Conservation (phyloP, 768 basidiomycete species). For the Pisolithus albus region DNA sequence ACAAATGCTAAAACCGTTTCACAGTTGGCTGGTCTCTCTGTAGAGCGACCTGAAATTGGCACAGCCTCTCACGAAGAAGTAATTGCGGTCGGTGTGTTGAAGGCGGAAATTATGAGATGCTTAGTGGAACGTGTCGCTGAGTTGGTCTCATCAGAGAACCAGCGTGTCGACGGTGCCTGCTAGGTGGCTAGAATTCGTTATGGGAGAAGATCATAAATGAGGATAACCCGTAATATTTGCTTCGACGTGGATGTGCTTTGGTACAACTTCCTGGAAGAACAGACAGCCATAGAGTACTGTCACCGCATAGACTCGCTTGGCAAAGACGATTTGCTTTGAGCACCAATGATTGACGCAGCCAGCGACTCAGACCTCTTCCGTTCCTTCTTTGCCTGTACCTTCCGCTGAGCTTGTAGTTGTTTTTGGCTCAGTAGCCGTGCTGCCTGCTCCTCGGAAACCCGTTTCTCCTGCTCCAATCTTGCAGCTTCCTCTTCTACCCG, state of each 20-base stretch:
- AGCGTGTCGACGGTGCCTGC: too few relatives aligned
- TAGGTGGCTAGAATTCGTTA: too few relatives aligned
- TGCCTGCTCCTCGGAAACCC: constrained; percentile 1
- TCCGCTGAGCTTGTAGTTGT: background rate
- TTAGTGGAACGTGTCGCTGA: constrained; percentile 64
- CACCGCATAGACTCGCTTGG: background rate
- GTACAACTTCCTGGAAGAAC: too few relatives aligned
- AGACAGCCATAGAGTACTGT: background rate
- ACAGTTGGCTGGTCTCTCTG: constrained; percentile 55
- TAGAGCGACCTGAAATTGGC: constrained; percentile 35
- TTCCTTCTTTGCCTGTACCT: background rate
- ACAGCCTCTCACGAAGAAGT: constrained; percentile 80
- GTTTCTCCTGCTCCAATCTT: background rate
- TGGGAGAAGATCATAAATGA: background rate
- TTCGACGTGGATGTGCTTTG: too few relatives aligned
- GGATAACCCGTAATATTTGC: background rate
- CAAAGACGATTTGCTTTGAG: background rate
- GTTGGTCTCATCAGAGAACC: constrained; percentile 17
- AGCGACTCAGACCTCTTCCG: background rate
- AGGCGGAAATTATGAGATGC: constrained; percentile 64
- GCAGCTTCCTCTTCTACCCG: constrained; percentile 5
- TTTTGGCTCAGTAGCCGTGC: background rate
- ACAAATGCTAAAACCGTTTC: constrained; percentile 3
- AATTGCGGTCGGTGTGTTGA: constrained; percentile 52
- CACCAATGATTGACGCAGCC: constrained; percentile 3